These are phyloP conservation scores for Penicillium egyptiacum DNA, from an alignment of 495 filamentous ascomycete genomes.

Conservation along the genomic window DNA sequence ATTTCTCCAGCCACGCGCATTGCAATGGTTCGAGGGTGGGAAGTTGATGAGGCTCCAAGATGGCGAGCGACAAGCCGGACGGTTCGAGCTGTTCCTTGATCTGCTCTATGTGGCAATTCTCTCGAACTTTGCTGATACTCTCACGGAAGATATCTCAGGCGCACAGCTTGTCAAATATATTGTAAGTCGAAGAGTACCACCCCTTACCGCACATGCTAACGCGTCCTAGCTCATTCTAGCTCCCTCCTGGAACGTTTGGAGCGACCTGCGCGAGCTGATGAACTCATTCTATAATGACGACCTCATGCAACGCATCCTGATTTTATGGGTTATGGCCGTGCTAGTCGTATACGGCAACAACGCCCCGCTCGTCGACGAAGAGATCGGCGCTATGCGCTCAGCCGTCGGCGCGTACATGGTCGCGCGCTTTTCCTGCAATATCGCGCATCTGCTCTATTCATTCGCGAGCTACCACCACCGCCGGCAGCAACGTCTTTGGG, in stretches of 20 bases:
- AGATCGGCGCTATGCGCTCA: constrained; percentile 40
- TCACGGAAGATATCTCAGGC: constrained; percentile 45
- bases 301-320: constrained; percentile 44
- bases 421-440: constrained; percentile 30
- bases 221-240: constrained; percentile 17
- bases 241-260: constrained; percentile 51
- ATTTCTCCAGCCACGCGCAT: constrained; percentile 37
- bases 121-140: constrained; percentile 45
- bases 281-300: constrained; percentile 53
- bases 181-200: constrained; percentile 18
- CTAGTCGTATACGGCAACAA: constrained; percentile 51
- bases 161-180: constrained; percentile 47
- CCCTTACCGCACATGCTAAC: too few relatives aligned
- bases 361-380: constrained; percentile 42
- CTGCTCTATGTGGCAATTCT: constrained; percentile 48
- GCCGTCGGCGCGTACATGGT: constrained; percentile 43
- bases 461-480: constrained; percentile 42
- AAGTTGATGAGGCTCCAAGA: constrained; percentile 37
- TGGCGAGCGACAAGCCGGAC: constrained; percentile 40
- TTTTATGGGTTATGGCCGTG: constrained; percentile 49
- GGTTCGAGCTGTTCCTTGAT: constrained; percentile 53
- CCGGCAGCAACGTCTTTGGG: constrained; percentile 38
- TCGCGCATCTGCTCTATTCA: constrained; percentile 36
- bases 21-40: constrained; percentile 44
- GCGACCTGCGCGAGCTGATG: constrained; percentile 48